phyloP scores from a whole-genome alignment of 768 basidiomycete species.

The Dioszegia hungarica region DNA sequence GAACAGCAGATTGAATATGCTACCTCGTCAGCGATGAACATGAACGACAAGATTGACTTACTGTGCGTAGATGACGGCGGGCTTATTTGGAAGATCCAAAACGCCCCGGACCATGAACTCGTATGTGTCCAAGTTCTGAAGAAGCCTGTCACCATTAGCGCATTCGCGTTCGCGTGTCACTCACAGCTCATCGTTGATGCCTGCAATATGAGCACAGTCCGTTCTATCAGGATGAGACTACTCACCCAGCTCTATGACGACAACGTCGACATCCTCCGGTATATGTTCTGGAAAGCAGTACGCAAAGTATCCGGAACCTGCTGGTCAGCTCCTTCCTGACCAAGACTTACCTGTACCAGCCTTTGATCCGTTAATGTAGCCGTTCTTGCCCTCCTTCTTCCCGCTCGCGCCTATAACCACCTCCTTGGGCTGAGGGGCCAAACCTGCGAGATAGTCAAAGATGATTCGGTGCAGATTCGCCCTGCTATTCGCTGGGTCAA shows the following conservation, averaged over 20 bases:
- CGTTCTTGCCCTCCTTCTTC: constrained; percentile 24
- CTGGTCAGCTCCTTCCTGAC: background rate
- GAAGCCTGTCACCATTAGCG: constrained; percentile 11
- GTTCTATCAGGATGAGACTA: background rate
- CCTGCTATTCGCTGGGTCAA: background rate
- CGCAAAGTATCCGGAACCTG: constrained; percentile 34
- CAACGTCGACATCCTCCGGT: constrained; percentile 43
- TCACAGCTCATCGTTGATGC: constrained; percentile 33
- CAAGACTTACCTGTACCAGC: constrained; percentile 29
- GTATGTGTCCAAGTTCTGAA: constrained; percentile 24
- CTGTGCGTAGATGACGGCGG: constrained; percentile 40
- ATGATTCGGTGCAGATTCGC: background rate
- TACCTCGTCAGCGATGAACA: background rate
- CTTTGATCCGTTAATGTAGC: constrained; percentile 42
- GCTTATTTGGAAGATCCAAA: constrained; percentile 34
- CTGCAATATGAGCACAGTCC: background rate
- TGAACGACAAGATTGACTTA: constrained; percentile 11
- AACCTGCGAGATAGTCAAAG: constrained; percentile 27
- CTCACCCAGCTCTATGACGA: constrained; percentile 42
- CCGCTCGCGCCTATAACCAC: background rate
- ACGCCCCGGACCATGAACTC: constrained; percentile 36
- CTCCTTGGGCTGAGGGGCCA: constrained; percentile 12
- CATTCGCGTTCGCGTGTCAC: too few relatives aligned
- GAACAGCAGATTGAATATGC: constrained; percentile 13
- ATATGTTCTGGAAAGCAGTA: constrained; percentile 47